phyloP scores from a whole-genome alignment of 225 moss, liverwort and hornwort species.

The Polytrichum commune region DNA sequence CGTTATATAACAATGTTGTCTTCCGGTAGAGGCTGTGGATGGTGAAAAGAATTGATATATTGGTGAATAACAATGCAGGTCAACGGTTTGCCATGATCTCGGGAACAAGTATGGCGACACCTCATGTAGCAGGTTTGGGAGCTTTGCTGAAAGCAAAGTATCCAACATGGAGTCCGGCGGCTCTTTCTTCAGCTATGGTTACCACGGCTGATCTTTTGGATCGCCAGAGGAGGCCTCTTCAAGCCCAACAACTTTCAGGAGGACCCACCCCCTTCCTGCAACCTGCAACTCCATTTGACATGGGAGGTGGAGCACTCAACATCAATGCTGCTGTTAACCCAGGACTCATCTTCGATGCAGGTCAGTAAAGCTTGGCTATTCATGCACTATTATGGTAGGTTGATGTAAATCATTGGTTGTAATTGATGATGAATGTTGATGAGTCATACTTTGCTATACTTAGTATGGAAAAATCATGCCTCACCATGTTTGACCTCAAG shows the following conservation, averaged over 20 bases:
- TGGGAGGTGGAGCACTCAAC: slow-evolving; percentile 64
- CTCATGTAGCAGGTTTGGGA: slow-evolving; percentile 68
- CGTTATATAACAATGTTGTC: too few species aligned
- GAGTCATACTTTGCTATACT: too few species aligned
- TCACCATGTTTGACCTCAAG: too few species aligned
- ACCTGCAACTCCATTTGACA: slow-evolving; percentile 69
- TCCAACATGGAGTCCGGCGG: slow-evolving; percentile 64
- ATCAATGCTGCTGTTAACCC: slow-evolving; percentile 59
- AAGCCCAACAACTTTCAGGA: slow-evolving; percentile 59
- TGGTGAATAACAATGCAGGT: slow-evolving; percentile 28
- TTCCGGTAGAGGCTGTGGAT: too few species aligned
- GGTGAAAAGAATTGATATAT: too few species aligned
- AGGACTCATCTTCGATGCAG: slow-evolving; percentile 67
- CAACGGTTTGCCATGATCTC: slow-evolving; percentile 74
- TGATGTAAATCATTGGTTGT: background rate
- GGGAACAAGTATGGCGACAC: slow-evolving; percentile 82
- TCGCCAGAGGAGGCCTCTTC: slow-evolving; percentile 32
- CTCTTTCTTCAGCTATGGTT: slow-evolving; percentile 60
- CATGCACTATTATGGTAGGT: background rate
- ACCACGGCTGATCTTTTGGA: slow-evolving; percentile 51
- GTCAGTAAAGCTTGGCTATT: slow-evolving; percentile 2
- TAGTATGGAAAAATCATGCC: too few species aligned
- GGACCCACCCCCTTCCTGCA: slow-evolving; percentile 48
- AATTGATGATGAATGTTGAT: background rate
- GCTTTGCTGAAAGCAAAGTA: slow-evolving; percentile 64